Evolutionary conservation across 768 basidiomycete species (phyloP).

Genomic region (Agrocybe praecox): DNA sequence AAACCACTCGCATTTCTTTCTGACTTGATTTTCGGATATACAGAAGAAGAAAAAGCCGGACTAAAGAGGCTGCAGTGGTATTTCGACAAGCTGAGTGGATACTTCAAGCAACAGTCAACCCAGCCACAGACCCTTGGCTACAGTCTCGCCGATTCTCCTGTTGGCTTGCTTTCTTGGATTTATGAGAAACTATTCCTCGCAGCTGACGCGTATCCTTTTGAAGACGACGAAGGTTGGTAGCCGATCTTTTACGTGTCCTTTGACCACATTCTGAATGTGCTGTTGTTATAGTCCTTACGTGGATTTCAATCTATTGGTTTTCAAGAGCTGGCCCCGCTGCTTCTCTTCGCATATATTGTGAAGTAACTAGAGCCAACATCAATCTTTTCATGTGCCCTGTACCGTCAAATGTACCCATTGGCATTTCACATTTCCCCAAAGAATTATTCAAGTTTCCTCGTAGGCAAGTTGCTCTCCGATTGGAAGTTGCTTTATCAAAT

Average conservation of each 20-base stretch:
- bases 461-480: constrained; percentile 9
- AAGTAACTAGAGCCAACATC: constrained; percentile 28
- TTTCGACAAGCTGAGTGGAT: constrained; percentile 33
- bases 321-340: constrained; percentile 61
- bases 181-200: constrained; percentile 52
- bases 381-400: neutral
- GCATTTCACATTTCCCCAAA: constrained; percentile 54
- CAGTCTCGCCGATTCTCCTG: constrained; percentile 57
- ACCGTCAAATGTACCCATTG: constrained; percentile 41
- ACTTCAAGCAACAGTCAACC: constrained; percentile 41
- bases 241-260: neutral
- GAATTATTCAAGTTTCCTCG: constrained; percentile 38
- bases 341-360: constrained; percentile 61
- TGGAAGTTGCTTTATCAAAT: neutral
- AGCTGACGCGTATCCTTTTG: constrained; percentile 58
- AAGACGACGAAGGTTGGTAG: constrained; percentile 54
- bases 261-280: neutral
- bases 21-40: constrained; percentile 19
- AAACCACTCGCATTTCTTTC: neutral
- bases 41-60: constrained; percentile 33
- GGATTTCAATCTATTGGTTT: constrained; percentile 61
- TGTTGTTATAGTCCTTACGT: constrained; percentile 46
- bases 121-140: constrained; percentile 59
- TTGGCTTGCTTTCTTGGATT: constrained; percentile 57
- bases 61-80: constrained; percentile 31